Base-by-base conservation (phyloP, 768 basidiomycete genomes). In the Dendrothele bispora region DNA sequence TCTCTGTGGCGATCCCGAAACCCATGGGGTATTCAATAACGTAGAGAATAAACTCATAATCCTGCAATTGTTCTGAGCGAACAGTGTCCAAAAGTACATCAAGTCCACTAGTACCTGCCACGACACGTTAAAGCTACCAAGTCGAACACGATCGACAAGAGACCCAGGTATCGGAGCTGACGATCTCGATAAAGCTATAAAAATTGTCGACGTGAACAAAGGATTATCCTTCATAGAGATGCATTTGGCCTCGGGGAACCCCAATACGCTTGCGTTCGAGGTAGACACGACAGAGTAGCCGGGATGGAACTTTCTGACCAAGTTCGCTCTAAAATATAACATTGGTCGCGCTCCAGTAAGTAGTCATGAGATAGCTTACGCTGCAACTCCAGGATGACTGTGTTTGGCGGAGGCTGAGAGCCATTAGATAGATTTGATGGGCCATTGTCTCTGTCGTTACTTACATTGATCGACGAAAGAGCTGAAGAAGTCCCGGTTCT, bases 211-310 rank as follows among this genome's bases (percentile, higher is more conserved):
- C 5, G 75, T 73, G 26, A 88, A 64, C 37, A 81, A 61, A 3
- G 79, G 77, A 3, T 72, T 59, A n/a, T 77, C 66, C 14, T 75
- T 65, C 24, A 83, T 36, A 3, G 82, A 74, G 28, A 71, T 61
- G 3, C 71, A 60, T n/a, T 58, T 44, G 17, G 74, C 72, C 14
- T 62, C 77, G 34, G 86, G 86, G 52, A 78, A 79, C 17, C 58
- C 59, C 7, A 86, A 61, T 38, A 86, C 52, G 49, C 75, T 67
- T 51, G 83, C 58, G 48, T 82, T 80, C 6, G 64, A 57, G 3
- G 84, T 78, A 50, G 77, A 63, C 7, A 86, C 73, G 22, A 88
- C 55, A 22, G 83, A 80, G 55, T 85, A 72, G 8, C 77, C 74
- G 5, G 86, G 84, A 59, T 88, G 82, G 14, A 84, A 48, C 54